These are phyloP conservation scores for Phytopythium oedochilum DNA, from an alignment of 352 stramenopile genomes.

Conservation along the genomic window DNA sequence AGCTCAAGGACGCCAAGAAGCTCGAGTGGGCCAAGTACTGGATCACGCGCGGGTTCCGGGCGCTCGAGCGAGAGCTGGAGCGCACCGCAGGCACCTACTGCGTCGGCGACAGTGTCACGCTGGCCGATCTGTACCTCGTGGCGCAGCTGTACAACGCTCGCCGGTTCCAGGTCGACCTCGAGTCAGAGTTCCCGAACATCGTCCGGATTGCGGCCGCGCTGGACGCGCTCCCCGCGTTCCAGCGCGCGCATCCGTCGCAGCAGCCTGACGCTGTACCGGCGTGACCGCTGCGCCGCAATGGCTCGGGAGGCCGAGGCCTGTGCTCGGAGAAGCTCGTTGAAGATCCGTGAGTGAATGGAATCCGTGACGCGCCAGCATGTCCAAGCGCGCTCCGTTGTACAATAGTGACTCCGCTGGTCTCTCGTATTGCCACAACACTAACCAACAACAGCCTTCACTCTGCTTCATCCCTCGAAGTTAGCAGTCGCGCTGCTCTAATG, in stretches of 20 bases:
- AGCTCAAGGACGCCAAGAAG: slow-evolving; percentile 43
- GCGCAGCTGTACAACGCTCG: slow-evolving; percentile 93
- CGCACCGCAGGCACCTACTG: slow-evolving; percentile 61
- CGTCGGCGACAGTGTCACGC: slow-evolving; percentile 72
- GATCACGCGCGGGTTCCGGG: slow-evolving; percentile 81
- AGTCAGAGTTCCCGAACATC: slow-evolving; percentile 82
- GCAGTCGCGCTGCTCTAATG: too few species aligned
- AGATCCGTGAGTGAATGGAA: background rate
- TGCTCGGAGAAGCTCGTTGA: too few species aligned
- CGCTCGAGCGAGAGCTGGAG: slow-evolving; percentile 66
- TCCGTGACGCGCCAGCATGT: background rate
- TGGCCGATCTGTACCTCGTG: slow-evolving; percentile 89
- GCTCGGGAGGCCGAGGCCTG: too few species aligned
- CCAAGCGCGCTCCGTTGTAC: too few species aligned
- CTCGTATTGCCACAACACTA: background rate
- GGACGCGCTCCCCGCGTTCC: slow-evolving; percentile 73
- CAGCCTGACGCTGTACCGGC: slow-evolving; percentile 55
- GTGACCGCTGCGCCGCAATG: background rate
- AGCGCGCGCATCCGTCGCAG: slow-evolving; percentile 67
- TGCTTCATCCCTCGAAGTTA: too few species aligned
- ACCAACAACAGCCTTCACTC: background rate
- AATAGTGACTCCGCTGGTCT: too few species aligned
- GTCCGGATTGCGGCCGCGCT: slow-evolving; percentile 65
- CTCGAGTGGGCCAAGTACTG: slow-evolving; percentile 51
- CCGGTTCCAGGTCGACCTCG: slow-evolving; percentile 86